Base-by-base conservation (phyloP, 1,284 basidiomycete species). In the Ustilago crameri region DNA sequence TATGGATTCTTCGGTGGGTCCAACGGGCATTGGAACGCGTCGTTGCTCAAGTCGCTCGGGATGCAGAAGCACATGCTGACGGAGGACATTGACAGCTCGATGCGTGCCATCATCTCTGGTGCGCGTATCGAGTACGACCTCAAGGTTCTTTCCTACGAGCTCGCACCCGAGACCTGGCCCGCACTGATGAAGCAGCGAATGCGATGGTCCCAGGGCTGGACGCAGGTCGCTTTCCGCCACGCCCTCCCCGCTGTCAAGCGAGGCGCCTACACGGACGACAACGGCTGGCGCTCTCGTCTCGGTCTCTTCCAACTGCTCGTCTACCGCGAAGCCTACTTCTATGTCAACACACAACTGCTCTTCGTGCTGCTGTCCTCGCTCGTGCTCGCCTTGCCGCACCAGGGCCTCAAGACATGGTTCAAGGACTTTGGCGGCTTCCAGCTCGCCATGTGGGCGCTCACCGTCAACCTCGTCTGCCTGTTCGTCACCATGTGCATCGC, bases 131-230 rank as follows among this genome's bases (percentile, higher is more conserved):
- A 67, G 24, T 81, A 80, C 60, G 75, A 78, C 30, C 60, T 79
- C 35, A 69, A 72, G 41, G 73, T 81, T n/a, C 44, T 73, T 0
- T 78, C 76, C 0, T 78, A 71, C 63, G 79, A 81, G 49, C 54
- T 66, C 9, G 78, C 79, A 2, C 79, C 79, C 3, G 74, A 74
- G 44, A 78, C 76, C 0, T 18, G 72, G 0, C 40, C 60, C 4
- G 78, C 76, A 2, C 44, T 81, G 20, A 35, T 57, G n/a, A 78
- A 77, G 42, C 79, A 81, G 57, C 65, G 79, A 2, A 52, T 79
- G 54, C 65, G 78, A 37, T 81, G 79, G 79, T 63, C 78, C 1
- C 78, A 80, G 35, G 79, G 78, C 0, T 81, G 79, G 79, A 77
- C 74, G 2, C 79, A 80, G 42, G 78, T 81, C 8, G 67, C 75